Conservation (phyloP, 768 basidiomycete species). For the Russula sp. region DNA sequence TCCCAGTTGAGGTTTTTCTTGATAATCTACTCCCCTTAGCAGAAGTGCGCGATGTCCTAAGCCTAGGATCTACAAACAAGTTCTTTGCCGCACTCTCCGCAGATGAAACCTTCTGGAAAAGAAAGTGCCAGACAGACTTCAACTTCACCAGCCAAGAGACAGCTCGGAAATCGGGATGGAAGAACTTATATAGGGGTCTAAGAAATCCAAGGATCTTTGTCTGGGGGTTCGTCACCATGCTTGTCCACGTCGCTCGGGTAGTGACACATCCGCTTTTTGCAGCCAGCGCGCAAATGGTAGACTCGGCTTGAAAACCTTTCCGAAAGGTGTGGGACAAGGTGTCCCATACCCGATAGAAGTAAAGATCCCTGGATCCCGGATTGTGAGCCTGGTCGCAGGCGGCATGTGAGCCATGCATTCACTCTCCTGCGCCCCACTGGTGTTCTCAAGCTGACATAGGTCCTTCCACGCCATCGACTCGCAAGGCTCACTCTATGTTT, state of each 20-base stretch:
- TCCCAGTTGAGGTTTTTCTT: slow-evolving; percentile 73
- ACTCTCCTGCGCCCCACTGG: background rate
- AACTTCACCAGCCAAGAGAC: slow-evolving; percentile 69
- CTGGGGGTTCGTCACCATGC: slow-evolving; percentile 46
- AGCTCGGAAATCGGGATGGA: slow-evolving; percentile 73
- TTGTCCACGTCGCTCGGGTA: background rate
- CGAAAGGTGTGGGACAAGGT: slow-evolving; percentile 30
- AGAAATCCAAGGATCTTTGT: slow-evolving; percentile 44
- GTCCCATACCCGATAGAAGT: slow-evolving; percentile 64
- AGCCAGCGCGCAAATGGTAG: slow-evolving; percentile 61
- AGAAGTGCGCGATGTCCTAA: slow-evolving; percentile 46
- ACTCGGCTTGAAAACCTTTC: slow-evolving; percentile 45
- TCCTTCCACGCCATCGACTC: slow-evolving; percentile 84
- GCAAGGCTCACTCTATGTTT: slow-evolving; percentile 63
- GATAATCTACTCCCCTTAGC: slow-evolving; percentile 63
- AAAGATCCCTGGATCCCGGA: slow-evolving; percentile 47
- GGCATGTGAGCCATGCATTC: slow-evolving; percentile 55
- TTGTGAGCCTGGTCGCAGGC: slow-evolving; percentile 70
- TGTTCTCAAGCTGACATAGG: slow-evolving; percentile 35
- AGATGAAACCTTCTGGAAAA: slow-evolving; percentile 78
- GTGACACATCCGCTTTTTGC: background rate
- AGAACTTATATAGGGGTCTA: slow-evolving; percentile 68
- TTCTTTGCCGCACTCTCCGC: slow-evolving; percentile 52
- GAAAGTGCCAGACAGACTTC: slow-evolving; percentile 59
- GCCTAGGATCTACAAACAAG: slow-evolving; percentile 54